A percentile compares a stretch with the other conserved stretches of the same genome.
These are phyloP conservation scores for Theileria equi DNA, from an alignment of 169 alveolate genomes.

Conservation along the genomic window DNA sequence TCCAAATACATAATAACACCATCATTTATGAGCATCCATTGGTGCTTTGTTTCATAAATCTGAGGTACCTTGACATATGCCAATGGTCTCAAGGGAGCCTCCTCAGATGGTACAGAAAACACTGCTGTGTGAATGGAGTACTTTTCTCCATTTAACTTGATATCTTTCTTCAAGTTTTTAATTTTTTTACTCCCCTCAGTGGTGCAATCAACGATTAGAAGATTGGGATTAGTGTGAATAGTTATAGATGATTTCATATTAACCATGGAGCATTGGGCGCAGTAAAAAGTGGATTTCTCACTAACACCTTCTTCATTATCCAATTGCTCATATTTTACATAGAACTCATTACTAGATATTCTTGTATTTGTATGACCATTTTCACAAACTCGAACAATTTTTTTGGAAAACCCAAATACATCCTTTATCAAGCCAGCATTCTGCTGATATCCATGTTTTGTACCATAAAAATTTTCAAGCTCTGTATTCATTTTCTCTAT, in stretches of 20 bases:
- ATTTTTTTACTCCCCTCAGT: neutral
- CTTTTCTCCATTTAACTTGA: conserved; percentile 9
- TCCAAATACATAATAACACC: conserved; percentile 30
- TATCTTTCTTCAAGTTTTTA: neutral
- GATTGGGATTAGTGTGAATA: conserved; percentile 20
- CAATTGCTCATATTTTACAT: conserved; percentile 14
- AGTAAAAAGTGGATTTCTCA: too few relatives aligned
- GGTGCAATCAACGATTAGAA: conserved; percentile 37
- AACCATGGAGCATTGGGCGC: too few relatives aligned
- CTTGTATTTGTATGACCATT: conserved; percentile 32
- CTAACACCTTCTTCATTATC: too few relatives aligned
- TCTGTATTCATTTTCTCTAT: conserved; percentile 54
- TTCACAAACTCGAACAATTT: conserved; percentile 10
- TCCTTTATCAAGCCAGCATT: conserved; percentile 21
- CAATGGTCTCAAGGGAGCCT: conserved; percentile 24
- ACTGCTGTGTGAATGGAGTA: conserved; percentile 19
- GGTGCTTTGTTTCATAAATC: conserved; percentile 11
- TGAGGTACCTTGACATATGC: conserved; percentile 52
- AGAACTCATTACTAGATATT: conserved; percentile 19
- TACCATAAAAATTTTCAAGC: conserved; percentile 32
- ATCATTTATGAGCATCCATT: conserved; percentile 60
- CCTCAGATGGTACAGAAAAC: conserved; percentile 48
- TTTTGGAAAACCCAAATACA: conserved; percentile 46
- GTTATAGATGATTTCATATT: neutral
- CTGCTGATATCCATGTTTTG: neutral